Conservation (phyloP, 2,329 filamentous ascomycete species). For the Calonectria crousiana region DNA sequence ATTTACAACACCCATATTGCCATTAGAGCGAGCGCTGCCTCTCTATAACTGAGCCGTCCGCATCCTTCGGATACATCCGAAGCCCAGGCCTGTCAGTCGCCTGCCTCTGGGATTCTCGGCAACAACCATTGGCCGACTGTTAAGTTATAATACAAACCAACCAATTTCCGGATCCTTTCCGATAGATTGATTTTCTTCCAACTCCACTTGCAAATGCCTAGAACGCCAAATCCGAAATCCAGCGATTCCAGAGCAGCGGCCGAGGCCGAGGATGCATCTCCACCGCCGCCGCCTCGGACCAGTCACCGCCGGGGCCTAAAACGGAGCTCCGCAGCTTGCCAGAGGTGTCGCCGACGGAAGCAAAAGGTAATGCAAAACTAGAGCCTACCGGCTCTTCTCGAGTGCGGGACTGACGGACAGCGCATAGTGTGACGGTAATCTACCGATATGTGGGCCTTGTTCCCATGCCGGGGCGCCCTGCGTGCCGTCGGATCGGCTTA, state of each 20-base stretch:
- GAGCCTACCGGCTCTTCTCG: neutral
- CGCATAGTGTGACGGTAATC: constrained; percentile 36
- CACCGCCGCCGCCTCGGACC: neutral
- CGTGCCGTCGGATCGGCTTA: constrained; percentile 38
- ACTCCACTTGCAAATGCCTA: neutral
- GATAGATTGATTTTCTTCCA: neutral
- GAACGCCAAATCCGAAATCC: neutral
- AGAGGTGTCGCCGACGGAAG: constrained; percentile 39
- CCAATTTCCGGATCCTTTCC: neutral
- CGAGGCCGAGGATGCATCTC: neutral
- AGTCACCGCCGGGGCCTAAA: constrained; percentile 33
- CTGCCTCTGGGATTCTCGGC: neutral
- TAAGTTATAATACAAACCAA: neutral
- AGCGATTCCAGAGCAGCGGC: neutral
- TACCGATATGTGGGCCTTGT: constrained; percentile 37
- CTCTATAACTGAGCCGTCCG: neutral
- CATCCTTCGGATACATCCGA: constrained; percentile 9
- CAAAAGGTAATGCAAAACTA: constrained; percentile 27
- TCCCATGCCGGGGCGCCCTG: constrained; percentile 29
- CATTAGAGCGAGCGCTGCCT: neutral
- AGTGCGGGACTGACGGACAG: neutral
- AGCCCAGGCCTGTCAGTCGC: neutral
- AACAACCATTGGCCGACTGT: neutral
- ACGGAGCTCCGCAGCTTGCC: constrained; percentile 36
- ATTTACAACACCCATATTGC: neutral